Evolutionary conservation across 2,329 filamentous ascomycete genomes (phyloP), one percentile per base, ranked within the genome.

Genomic region (Fusarium sp.): DNA sequence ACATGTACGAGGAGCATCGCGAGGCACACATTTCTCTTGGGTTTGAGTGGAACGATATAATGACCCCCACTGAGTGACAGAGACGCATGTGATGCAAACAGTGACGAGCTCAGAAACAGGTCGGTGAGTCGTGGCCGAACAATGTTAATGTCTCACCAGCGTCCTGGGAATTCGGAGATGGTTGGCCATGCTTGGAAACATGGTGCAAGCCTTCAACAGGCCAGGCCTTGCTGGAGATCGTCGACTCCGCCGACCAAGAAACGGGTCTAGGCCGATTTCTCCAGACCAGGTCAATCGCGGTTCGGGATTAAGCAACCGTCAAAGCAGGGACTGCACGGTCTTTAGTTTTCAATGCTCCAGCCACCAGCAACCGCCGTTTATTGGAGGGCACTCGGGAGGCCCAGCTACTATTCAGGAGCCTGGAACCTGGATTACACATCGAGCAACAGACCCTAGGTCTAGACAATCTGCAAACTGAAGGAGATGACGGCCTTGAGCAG

Each of bases 311-410:
- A 62, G 45, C 39, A 63, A 61, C 50, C 58, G 50, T 64, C 45
- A 34, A 65, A 56, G 48, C 63, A 71, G 64, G 70, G 71, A 58
- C 58, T 70, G 76, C 76, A 78, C 70, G 68, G 74, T 66, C 72
- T 64, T 68, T 56, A 57, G 66, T 75, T 67, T 73, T 67, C 61
- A 75, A 77, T 68, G 76, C 74, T 63, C 66, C 66, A 67, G 63
- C 59, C 63, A 63, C 61, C 45, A 52, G 59, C 37, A 57, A 37
- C 54, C 62, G 37, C 54, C 54, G 35, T 34, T 54, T 54, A 48
- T 52, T 64, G 37, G 16, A 56, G 45, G 57, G 60, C 64, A 63
- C 34, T 72, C 71, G 56, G 43, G 60, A 61, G 67, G 61, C 58
- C 54, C 58, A 52, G 64, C 63, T 54, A 71, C 66, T 68, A 56